Evolutionary conservation across 768 basidiomycete species (phyloP).

Genomic region (Chalciporus pseudorubinellus): DNA sequence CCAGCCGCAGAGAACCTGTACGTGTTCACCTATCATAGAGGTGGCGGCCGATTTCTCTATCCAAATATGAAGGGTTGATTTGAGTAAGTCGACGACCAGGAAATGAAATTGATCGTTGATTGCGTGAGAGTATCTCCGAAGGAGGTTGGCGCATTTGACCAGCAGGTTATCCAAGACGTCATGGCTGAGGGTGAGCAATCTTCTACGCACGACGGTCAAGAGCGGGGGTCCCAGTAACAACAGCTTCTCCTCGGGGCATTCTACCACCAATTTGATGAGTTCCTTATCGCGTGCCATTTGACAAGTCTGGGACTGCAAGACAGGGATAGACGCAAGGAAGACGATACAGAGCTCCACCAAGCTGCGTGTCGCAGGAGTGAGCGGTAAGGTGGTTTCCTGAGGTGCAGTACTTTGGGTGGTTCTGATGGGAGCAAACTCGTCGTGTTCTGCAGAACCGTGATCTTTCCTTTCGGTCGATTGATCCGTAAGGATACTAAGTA

Average conservation of each 20-base stretch:
- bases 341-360: constrained; percentile 53
- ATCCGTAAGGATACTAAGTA: constrained; percentile 39
- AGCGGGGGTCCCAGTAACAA: constrained; percentile 55
- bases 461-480: constrained; percentile 18
- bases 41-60: constrained; percentile 28
- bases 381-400: constrained; percentile 27
- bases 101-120: constrained; percentile 52
- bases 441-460: constrained; percentile 43
- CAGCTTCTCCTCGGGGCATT: constrained; percentile 53
- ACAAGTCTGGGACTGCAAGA: constrained; percentile 55
- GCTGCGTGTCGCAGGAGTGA: constrained; percentile 30
- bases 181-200: constrained; percentile 50
- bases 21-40: constrained; percentile 41
- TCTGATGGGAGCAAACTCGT: constrained; percentile 57
- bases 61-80: constrained; percentile 66
- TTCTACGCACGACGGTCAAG: constrained; percentile 52
- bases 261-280: constrained; percentile 50
- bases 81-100: constrained; percentile 58
- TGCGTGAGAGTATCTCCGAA: constrained; percentile 53
- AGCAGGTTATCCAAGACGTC: constrained; percentile 54
- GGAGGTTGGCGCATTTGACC: constrained; percentile 49
- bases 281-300: constrained; percentile 63
- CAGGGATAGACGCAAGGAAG: constrained; percentile 61
- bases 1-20: constrained; percentile 52
- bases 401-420: constrained; percentile 35